A percentile compares a stretch with the other conserved stretches of the same genome.
Conservation (phyloP, 441 rosid species). For the Adansonia madagascariensis region DNA sequence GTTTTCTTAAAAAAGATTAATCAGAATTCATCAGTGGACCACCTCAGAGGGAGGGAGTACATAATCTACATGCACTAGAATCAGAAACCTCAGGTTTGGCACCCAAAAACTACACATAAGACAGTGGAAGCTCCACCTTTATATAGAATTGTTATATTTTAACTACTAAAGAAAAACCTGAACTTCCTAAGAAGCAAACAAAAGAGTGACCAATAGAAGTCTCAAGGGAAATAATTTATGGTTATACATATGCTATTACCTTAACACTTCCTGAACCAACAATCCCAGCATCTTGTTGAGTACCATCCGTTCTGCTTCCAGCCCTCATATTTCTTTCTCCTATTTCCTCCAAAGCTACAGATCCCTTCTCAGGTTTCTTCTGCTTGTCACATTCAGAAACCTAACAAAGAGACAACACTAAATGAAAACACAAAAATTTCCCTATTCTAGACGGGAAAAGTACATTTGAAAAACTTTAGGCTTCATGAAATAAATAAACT, state of each 20-base stretch:
- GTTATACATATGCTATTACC: constrained; percentile 23
- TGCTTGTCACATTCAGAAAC: constrained; percentile 26
- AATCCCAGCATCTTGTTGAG: constrained; percentile 33
- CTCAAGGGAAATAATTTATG: background rate
- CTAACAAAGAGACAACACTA: background rate
- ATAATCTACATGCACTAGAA: background rate
- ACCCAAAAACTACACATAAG: background rate
- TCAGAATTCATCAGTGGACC: background rate
- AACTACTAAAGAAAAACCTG: background rate
- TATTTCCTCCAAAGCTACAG: constrained; percentile 42
- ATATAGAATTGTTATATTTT: background rate
- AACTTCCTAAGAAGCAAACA: constrained; percentile 3
- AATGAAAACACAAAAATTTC: background rate
- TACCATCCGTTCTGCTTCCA: constrained; percentile 39
- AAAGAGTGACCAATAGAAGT: background rate
- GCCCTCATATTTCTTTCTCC: constrained; percentile 38
- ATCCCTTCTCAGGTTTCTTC: constrained; percentile 47
- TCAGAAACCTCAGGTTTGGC: constrained; percentile 1
- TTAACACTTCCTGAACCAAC: constrained; percentile 42
- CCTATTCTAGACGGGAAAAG: constrained; percentile 1
- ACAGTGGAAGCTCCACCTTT: constrained; percentile 9
- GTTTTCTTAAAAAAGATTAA: background rate
- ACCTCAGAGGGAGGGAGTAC: background rate
- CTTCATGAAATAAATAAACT: constrained; percentile 4
- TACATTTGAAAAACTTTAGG: background rate